Percentiles rank a stretch among this genome's conserved stretches.
Evolutionary conservation across 345 rosid species (phyloP).

Genomic region (Bruguiera gymnorhiza): DNA sequence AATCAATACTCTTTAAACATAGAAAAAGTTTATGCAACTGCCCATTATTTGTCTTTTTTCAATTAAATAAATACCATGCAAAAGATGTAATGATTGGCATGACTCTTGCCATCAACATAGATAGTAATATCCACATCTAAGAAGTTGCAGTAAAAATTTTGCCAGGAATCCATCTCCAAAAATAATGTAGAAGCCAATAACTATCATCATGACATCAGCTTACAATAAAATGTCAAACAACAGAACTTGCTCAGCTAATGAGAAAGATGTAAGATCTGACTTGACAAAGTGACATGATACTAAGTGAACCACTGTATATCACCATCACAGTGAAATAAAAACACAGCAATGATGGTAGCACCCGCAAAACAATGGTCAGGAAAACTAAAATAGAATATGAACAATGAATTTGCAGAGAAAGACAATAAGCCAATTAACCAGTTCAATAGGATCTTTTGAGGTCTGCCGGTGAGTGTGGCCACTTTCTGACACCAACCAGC

Average conservation of each 20-base stretch:
- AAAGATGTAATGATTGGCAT: too few species aligned
- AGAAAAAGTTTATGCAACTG: too few species aligned
- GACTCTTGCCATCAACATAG: too few species aligned
- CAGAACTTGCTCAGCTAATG: not conserved
- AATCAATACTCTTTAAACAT: too few species aligned
- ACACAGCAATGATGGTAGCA: not conserved
- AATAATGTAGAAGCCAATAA: not conserved
- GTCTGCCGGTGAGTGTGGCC: conserved; percentile 45
- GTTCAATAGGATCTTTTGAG: conserved; percentile 44
- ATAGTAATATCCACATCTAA: too few species aligned
- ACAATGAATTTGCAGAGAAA: conserved; percentile 12
- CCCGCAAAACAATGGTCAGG: too few species aligned
- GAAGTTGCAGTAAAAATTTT: too few species aligned
- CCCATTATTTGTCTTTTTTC: too few species aligned
- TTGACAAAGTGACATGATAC: not conserved
- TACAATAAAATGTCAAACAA: not conserved
- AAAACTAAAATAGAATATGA: not conserved
- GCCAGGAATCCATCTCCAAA: not conserved
- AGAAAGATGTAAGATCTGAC: not conserved
- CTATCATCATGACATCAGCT: not conserved
- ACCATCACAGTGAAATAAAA: not conserved
- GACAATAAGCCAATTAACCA: conserved; percentile 52
- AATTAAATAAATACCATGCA: too few species aligned
- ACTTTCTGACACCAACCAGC: conserved; percentile 65
- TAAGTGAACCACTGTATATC: not conserved